A percentile compares a stretch with the other conserved stretches of the same genome.
Evolutionary conservation across 441 rosid species (phyloP).

Genomic region (Sinapis alba): DNA sequence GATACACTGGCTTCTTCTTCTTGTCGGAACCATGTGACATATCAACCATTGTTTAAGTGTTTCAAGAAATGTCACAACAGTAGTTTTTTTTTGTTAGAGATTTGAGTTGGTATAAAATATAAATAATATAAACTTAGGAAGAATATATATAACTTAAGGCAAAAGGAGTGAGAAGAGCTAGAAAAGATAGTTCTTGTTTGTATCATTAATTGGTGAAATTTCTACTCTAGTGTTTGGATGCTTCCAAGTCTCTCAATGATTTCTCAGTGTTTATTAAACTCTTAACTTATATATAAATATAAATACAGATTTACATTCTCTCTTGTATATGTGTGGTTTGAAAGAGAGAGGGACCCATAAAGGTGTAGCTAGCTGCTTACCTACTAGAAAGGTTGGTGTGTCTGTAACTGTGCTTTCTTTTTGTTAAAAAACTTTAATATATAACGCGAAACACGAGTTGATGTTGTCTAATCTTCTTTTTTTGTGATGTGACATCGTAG

Average conservation of each 20-base stretch:
- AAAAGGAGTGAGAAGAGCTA: conserved; percentile 16
- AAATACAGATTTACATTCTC: not conserved
- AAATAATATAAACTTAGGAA: not conserved
- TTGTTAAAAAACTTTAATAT: not conserved
- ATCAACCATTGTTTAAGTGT: conserved; percentile 17
- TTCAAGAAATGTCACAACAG: conserved; percentile 18
- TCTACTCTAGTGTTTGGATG: not conserved
- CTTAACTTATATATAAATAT: not conserved
- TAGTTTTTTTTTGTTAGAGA: not conserved
- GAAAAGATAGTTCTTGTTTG: conserved; percentile 37
- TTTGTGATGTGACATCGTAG: conserved; percentile 25
- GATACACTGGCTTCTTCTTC: conserved; percentile 60
- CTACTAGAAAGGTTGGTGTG: conserved; percentile 31
- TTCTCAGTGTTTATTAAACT: not conserved
- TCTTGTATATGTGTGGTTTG: not conserved
- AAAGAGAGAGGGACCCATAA: not conserved
- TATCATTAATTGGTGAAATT: conserved; percentile 28
- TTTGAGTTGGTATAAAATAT: not conserved
- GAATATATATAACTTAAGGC: not conserved
- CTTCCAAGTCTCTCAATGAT: conserved; percentile 19
- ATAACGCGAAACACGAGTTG: conserved; percentile 29
- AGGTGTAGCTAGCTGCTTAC: conserved; percentile 4
- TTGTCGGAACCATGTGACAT: conserved; percentile 14
- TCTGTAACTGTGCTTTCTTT: conserved; percentile 7
- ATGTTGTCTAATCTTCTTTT: not conserved